These are phyloP conservation scores for Calocybe gangraenosa DNA, from an alignment of 768 basidiomycete genomes.

Conservation along the genomic window DNA sequence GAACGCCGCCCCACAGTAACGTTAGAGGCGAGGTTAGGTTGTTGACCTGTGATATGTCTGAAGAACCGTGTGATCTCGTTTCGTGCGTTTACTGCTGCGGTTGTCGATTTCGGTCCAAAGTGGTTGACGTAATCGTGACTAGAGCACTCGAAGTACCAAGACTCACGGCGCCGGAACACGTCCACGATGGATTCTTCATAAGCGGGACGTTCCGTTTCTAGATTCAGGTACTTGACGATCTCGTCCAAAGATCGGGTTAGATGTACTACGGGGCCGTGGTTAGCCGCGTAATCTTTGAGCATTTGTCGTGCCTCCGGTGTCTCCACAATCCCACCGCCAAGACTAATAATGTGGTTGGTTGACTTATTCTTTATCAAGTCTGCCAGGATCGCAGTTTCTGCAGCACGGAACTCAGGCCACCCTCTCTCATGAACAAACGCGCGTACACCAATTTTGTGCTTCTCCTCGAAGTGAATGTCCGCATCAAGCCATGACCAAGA, in stretches of 20 bases:
- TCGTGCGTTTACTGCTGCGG: conserved; percentile 32
- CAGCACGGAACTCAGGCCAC: conserved; percentile 86
- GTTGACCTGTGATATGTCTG: conserved; percentile 73
- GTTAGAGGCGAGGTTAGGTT: conserved; percentile 60
- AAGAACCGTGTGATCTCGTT: conserved; percentile 84
- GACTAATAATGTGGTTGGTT: conserved; percentile 72
- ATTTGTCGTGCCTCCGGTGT: conserved; percentile 68
- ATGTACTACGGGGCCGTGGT: conserved; percentile 75
- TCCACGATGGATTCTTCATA: conserved; percentile 85
- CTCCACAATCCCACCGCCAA: conserved; percentile 95
- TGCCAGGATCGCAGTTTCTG: conserved; percentile 66
- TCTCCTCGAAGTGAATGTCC: conserved; percentile 69
- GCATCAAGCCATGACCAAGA: conserved; percentile 78
- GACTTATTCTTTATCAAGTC: conserved; percentile 60
- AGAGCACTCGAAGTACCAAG: conserved; percentile 83
- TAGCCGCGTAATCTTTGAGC: conserved; percentile 59
- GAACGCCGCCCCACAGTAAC: conserved; percentile 57
- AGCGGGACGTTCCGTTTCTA: conserved; percentile 76
- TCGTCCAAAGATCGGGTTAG: conserved; percentile 78
- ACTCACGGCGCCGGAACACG: conserved; percentile 77
- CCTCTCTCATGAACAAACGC: conserved; percentile 79
- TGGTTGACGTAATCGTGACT: conserved; percentile 83
- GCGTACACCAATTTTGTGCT: conserved; percentile 57
- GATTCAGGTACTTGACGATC: conserved; percentile 74
- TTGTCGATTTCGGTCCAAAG: conserved; percentile 30